phyloP scores from a whole-genome alignment of 2,329 filamentous ascomycete genomes.

The Exophiala sp. region DNA sequence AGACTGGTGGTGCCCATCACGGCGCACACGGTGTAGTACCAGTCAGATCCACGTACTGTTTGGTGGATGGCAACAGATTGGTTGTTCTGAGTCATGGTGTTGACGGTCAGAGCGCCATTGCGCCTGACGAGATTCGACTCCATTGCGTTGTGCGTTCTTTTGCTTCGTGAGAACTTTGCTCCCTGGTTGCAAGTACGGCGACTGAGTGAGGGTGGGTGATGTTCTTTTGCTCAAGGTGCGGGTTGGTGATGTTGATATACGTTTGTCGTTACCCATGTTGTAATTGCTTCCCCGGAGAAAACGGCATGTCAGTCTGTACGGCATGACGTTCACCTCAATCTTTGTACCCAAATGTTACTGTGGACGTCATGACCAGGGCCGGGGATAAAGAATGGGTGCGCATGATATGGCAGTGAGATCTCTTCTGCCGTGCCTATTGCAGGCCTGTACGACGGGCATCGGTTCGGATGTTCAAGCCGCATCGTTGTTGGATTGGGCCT shows the following conservation, averaged over 20 bases:
- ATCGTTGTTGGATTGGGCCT: too few species aligned
- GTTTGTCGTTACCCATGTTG: background rate
- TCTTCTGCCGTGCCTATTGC: too few species aligned
- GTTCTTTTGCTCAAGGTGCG: background rate
- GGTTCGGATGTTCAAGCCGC: too few species aligned
- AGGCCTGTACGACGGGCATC: too few species aligned
- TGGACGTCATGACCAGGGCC: too few species aligned
- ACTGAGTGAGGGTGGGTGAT: too few species aligned
- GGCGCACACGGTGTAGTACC: conserved; percentile 9
- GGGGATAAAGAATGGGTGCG: too few species aligned
- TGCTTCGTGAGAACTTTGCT: background rate
- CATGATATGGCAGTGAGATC: too few species aligned
- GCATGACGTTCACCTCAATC: background rate
- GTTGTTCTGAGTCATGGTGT: conserved; percentile 7
- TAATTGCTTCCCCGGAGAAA: background rate
- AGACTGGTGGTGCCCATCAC: conserved; percentile 15
- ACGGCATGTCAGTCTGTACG: background rate
- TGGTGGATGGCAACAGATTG: conserved; percentile 11
- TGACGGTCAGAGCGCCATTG: conserved; percentile 5
- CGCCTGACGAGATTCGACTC: background rate
- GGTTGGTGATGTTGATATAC: background rate
- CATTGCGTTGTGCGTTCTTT: background rate
- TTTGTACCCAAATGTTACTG: too few species aligned
- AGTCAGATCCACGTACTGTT: conserved; percentile 19
- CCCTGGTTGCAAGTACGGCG: too few species aligned